Percentiles rank a stretch among this genome's conserved stretches.
Conservation (phyloP, 2,329 filamentous ascomycete species). For the Rutstroemia sp. region DNA sequence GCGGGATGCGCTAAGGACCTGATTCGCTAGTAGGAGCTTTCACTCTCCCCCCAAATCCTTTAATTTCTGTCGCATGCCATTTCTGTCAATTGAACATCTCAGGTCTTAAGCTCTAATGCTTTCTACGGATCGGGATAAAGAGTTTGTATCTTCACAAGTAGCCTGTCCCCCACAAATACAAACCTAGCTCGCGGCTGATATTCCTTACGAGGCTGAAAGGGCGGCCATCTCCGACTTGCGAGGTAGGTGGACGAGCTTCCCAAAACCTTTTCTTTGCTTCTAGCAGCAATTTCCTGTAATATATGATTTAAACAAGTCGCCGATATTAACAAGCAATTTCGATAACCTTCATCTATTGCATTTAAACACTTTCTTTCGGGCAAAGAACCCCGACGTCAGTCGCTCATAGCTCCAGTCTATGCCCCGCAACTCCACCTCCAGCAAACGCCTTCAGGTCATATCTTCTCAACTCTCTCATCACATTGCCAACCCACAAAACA, state of each 20-base stretch:
- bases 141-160: too few species aligned
- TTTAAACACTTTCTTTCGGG: too few species aligned
- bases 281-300: too few species aligned
- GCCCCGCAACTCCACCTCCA: neutral
- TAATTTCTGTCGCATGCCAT: too few species aligned
- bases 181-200: neutral
- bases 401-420: neutral
- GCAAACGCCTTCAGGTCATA: neutral
- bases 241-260: neutral
- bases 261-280: too few species aligned
- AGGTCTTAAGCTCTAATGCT: too few species aligned
- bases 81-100: too few species aligned
- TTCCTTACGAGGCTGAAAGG: slow-evolving; percentile 12
- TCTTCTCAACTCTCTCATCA: neutral
- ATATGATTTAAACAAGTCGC: too few species aligned
- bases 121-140: too few species aligned
- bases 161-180: too few species aligned
- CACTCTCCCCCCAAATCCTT: neutral
- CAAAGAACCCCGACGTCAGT: neutral
- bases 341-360: too few species aligned
- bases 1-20: slow-evolving; percentile 23
- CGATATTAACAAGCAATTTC: neutral
- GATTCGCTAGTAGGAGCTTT: slow-evolving; percentile 3
- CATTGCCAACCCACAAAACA: neutral
- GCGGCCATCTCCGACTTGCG: slow-evolving; percentile 19